Conservation (phyloP, 2,329 filamentous ascomycete genomes). For the Claviceps sp. region DNA sequence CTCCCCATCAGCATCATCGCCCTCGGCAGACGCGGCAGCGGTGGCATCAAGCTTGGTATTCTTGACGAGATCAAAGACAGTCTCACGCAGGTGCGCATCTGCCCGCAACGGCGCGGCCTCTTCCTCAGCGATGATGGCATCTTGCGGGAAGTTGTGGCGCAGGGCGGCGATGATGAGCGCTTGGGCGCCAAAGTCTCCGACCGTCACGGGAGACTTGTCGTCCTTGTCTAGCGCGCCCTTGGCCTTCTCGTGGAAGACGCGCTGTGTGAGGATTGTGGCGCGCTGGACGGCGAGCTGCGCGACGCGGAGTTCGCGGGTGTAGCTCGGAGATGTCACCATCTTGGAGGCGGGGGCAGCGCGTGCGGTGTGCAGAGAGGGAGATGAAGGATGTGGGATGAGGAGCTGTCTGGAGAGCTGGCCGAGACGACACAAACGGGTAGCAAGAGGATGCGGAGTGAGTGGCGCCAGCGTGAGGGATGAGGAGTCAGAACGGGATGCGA, state of each 20-base stretch:
- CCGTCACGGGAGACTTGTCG: constrained; percentile 92
- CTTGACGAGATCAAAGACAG: constrained; percentile 74
- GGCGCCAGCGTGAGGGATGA: background rate
- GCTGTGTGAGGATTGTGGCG: constrained; percentile 41
- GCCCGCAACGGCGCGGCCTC: constrained; percentile 70
- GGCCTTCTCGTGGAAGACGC: constrained; percentile 61
- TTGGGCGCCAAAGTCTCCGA: constrained; percentile 95
- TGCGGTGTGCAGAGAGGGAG: too few species aligned
- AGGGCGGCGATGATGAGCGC: constrained; percentile 89
- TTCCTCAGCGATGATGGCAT: constrained; percentile 91
- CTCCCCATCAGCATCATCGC: constrained; percentile 37
- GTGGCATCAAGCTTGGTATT: constrained; percentile 44
- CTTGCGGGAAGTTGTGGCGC: constrained; percentile 74
- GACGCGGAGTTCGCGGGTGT: constrained; percentile 66
- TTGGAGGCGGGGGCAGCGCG: constrained; percentile 8
- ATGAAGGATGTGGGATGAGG: background rate
- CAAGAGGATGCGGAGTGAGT: background rate
- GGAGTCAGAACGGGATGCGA: background rate
- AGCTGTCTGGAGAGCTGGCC: background rate
- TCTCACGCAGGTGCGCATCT: constrained; percentile 49
- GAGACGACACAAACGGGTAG: background rate
- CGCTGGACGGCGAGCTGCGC: constrained; percentile 84
- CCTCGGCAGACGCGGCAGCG: too few species aligned
- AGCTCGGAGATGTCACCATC: constrained; percentile 30
- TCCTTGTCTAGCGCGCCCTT: constrained; percentile 86